A percentile compares a stretch with the other conserved stretches of the same genome.
Evolutionary conservation across 441 rosid genomes (phyloP).

Genomic region (Geranium incanum): DNA sequence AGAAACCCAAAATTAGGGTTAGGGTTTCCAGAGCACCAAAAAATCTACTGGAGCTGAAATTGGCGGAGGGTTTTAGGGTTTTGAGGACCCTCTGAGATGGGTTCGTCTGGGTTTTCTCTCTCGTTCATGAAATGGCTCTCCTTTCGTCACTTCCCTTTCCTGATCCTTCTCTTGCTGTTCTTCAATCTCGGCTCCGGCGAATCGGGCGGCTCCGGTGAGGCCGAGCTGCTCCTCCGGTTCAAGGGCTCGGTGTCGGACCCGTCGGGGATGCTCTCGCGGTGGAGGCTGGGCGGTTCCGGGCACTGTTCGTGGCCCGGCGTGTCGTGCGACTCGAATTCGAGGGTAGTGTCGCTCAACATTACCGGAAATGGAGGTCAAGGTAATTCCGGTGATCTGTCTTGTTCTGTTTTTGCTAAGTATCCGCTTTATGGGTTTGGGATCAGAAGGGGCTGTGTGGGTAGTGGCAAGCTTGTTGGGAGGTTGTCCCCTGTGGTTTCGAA

Average conservation of each 20-base stretch:
- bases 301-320: slow-evolving; percentile 69
- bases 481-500: slow-evolving; percentile 41
- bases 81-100: slow-evolving; percentile 9
- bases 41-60: neutral
- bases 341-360: slow-evolving; percentile 58
- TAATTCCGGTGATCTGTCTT: slow-evolving; percentile 32
- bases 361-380: slow-evolving; percentile 30
- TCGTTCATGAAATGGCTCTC: neutral
- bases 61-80: neutral
- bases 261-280: slow-evolving; percentile 51
- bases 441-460: slow-evolving; percentile 29
- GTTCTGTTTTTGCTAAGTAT: slow-evolving; percentile 38
- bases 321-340: slow-evolving; percentile 42
- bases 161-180: slow-evolving; percentile 23
- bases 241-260: slow-evolving; percentile 58
- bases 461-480: slow-evolving; percentile 43
- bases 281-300: slow-evolving; percentile 39
- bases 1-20: slow-evolving; percentile 4
- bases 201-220: slow-evolving; percentile 45
- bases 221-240: slow-evolving; percentile 50
- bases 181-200: slow-evolving; percentile 38
- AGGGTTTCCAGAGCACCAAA: neutral
- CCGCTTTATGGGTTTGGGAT: slow-evolving; percentile 48
- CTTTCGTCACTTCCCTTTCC: slow-evolving; percentile 3
- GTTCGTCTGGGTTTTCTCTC: neutral